Conservation (phyloP, 129 eudicot species). For the Apium graveolens region DNA sequence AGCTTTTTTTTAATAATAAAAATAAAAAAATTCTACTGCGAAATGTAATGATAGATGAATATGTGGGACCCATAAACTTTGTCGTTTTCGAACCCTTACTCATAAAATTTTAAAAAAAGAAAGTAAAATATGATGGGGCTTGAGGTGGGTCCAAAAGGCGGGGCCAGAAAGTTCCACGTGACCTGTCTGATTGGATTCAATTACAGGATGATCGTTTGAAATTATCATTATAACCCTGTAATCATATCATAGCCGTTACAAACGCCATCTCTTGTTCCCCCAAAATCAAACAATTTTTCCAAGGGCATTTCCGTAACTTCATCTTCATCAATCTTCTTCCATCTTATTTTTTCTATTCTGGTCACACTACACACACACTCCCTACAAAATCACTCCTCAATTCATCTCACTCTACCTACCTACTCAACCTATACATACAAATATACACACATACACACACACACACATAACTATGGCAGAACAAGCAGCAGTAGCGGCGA, state of each 20-base stretch:
- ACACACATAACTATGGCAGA: slow-evolving; percentile 25
- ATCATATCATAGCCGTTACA: slow-evolving; percentile 5
- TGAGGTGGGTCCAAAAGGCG: not conserved
- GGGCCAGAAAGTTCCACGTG: not conserved
- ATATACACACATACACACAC: not conserved
- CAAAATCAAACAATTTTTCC: not conserved
- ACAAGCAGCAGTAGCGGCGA: slow-evolving; percentile 30
- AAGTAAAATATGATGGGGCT: not conserved
- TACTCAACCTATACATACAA: not conserved
- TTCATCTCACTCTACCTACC: not conserved
- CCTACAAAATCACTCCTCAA: not conserved
- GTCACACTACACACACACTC: not conserved
- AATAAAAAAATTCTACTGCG: too few species aligned
- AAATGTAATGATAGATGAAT: too few species aligned
- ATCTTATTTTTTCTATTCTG: not conserved
- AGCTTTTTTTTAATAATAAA: too few species aligned
- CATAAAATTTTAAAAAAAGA: too few species aligned
- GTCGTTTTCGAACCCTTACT: not conserved
- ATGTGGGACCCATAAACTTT: not conserved
- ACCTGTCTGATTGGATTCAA: not conserved
- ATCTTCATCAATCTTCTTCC: not conserved
- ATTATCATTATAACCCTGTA: not conserved
- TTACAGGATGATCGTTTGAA: not conserved
- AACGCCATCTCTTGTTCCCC: not conserved
- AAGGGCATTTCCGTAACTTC: not conserved